Conservation (phyloP, 2,329 filamentous ascomycete species). For the Neonectria faginata region DNA sequence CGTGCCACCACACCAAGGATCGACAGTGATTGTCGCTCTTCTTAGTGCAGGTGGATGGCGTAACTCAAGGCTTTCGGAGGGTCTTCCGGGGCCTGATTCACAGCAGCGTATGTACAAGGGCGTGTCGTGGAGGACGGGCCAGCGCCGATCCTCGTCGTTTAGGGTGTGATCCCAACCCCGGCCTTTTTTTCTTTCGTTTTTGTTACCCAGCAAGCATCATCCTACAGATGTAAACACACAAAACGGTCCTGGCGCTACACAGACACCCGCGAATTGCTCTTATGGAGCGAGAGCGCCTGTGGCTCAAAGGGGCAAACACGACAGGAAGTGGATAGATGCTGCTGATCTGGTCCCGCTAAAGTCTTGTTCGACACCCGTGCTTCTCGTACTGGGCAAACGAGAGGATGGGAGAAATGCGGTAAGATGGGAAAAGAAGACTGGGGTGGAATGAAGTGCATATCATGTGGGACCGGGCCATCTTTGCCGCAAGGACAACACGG, state of each 20-base stretch:
- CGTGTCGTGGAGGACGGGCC: conserved; percentile 4
- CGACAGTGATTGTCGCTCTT: conserved; percentile 42
- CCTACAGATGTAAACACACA: not conserved
- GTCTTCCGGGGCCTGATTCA: conserved; percentile 7
- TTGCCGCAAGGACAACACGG: conserved; percentile 24
- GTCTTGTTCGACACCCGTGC: conserved; percentile 6
- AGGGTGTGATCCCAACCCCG: conserved; percentile 31
- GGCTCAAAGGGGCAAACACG: conserved; percentile 18
- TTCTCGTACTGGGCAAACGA: not conserved
- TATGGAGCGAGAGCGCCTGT: conserved; percentile 10
- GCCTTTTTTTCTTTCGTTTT: not conserved
- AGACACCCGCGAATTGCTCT: conserved; percentile 10
- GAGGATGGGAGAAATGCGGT: not conserved
- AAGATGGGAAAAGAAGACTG: conserved; percentile 1
- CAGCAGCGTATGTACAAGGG: conserved; percentile 7
- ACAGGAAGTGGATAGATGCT: conserved; percentile 40
- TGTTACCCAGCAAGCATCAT: not conserved
- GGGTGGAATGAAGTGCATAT: not conserved
- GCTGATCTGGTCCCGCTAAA: conserved; percentile 42
- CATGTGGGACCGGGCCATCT: conserved; percentile 16
- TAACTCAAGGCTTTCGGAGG: conserved; percentile 39
- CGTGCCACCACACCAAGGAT: conserved; percentile 36
- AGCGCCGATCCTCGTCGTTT: conserved; percentile 31
- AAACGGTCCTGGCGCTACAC: conserved; percentile 25
- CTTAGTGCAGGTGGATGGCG: conserved; percentile 43